phyloP scores from a whole-genome alignment of 164 flowering plant genomes.

The Protea cynaroides region DNA sequence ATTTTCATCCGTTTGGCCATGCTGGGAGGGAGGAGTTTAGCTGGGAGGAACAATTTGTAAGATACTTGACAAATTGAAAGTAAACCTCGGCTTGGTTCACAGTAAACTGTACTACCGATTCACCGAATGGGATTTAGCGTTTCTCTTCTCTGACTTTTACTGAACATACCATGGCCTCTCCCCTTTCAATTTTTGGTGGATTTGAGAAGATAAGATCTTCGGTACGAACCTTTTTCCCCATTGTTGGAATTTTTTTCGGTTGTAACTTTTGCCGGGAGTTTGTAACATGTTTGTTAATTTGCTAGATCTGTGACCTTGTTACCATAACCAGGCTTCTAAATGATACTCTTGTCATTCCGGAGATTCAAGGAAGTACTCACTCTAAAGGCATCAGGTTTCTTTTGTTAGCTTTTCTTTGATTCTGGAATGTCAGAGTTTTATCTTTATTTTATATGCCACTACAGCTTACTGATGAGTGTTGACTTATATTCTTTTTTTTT shows the following conservation, averaged over 20 bases:
- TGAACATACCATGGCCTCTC: background rate
- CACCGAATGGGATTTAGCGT: background rate
- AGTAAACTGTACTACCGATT: too few relatives aligned
- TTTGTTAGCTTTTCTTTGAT: background rate
- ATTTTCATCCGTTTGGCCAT: background rate
- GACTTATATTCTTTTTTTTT: too few relatives aligned
- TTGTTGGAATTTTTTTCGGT: background rate
- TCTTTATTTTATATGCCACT: constrained; percentile 1
- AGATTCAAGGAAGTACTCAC: constrained; percentile 76
- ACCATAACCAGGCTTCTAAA: constrained; percentile 88
- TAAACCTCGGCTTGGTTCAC: too few relatives aligned
- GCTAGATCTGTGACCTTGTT: constrained; percentile 95
- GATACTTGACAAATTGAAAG: too few relatives aligned
- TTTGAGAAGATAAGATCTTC: constrained; percentile 84
- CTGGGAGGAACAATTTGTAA: background rate
- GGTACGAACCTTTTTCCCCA: constrained; percentile 36
- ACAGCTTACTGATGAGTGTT: too few relatives aligned
- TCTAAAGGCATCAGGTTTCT: constrained; percentile 89
- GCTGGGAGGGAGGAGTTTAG: too few relatives aligned
- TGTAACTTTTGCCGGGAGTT: constrained; percentile 17
- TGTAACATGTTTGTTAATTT: constrained; percentile 40
- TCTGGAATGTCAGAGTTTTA: background rate
- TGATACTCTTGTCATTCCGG: constrained; percentile 97
- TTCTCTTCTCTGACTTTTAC: background rate
- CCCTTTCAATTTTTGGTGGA: constrained; percentile 41